Evolutionary conservation across 441 rosid genomes (phyloP).

Genomic region (California macrophylla): DNA sequence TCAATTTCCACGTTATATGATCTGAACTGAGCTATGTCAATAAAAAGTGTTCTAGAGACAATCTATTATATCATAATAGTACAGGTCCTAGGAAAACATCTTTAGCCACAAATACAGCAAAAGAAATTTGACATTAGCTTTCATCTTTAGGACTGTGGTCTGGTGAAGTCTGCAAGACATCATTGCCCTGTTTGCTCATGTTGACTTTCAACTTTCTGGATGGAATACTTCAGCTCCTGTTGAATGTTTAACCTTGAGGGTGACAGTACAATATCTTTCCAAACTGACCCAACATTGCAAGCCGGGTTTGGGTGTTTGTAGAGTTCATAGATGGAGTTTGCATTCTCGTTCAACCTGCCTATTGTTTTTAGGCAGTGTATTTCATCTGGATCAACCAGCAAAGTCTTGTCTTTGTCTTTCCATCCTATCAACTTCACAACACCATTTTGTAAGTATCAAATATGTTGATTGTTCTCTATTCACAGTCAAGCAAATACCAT

Average conservation of each 20-base stretch:
- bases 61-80: conserved; percentile 10
- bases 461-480: too few relatives aligned
- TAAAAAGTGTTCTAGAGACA: conserved; percentile 11
- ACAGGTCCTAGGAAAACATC: conserved; percentile 16
- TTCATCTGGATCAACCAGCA: conserved; percentile 54
- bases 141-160: neutral
- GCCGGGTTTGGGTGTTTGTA: conserved; percentile 33
- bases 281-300: conserved; percentile 44
- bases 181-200: neutral
- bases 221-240: conserved; percentile 32
- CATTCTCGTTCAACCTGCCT: conserved; percentile 38
- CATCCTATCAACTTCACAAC: conserved; percentile 54
- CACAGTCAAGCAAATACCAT: too few relatives aligned
- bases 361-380: conserved; percentile 37
- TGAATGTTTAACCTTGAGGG: conserved; percentile 42
- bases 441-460: neutral
- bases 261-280: conserved; percentile 43
- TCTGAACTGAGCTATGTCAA: conserved; percentile 9
- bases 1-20: conserved; percentile 13
- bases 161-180: conserved; percentile 8
- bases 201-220: conserved; percentile 35
- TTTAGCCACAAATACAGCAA: conserved; percentile 8
- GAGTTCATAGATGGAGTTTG: conserved; percentile 54
- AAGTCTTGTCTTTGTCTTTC: conserved; percentile 51
- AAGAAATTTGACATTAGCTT: conserved; percentile 9